These are phyloP conservation scores for Globisporangium alternatum DNA, from an alignment of 352 stramenopile genomes.

Conservation along the genomic window DNA sequence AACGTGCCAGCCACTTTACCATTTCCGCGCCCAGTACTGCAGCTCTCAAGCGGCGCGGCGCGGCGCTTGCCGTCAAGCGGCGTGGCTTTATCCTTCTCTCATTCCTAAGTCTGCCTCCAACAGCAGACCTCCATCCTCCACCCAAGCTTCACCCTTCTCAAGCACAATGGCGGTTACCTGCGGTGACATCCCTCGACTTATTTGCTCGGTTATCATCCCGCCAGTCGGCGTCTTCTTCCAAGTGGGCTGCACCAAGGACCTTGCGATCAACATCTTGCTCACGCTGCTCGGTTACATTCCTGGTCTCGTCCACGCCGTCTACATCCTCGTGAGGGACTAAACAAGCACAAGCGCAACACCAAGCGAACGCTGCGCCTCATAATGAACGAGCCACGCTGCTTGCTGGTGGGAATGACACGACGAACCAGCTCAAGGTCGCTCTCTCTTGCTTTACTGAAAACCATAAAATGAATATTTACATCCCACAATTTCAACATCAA, in stretches of 20 bases:
- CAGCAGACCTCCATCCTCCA: background rate
- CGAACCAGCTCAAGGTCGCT: too few relatives aligned
- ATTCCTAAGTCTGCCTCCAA: background rate
- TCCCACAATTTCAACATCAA: too few relatives aligned
- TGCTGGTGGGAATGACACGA: too few relatives aligned
- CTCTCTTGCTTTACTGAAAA: too few relatives aligned
- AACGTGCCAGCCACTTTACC: background rate
- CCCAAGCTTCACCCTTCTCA: background rate
- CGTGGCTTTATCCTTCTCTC: background rate
- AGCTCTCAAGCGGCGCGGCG: too few relatives aligned
- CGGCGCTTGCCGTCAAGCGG: too few relatives aligned
- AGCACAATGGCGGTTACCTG: slow-evolving; percentile 54
- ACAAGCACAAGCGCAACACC: too few relatives aligned
- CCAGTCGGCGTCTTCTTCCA: slow-evolving; percentile 43
- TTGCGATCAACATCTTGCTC: slow-evolving; percentile 69
- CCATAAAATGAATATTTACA: too few relatives aligned
- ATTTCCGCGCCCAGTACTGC: background rate
- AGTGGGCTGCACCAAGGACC: slow-evolving; percentile 32
- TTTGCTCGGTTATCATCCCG: slow-evolving; percentile 65
- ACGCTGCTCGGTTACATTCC: slow-evolving; percentile 61
- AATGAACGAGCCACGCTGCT: too few relatives aligned
- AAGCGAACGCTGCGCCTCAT: too few relatives aligned
- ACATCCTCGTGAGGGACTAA: slow-evolving; percentile 71
- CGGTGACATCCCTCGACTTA: slow-evolving; percentile 63
- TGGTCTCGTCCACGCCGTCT: slow-evolving; percentile 69